Percentiles rank a stretch among this genome's conserved stretches.
These are phyloP conservation scores for Garcia nutans DNA, from an alignment of 345 rosid genomes.

Conservation along the genomic window DNA sequence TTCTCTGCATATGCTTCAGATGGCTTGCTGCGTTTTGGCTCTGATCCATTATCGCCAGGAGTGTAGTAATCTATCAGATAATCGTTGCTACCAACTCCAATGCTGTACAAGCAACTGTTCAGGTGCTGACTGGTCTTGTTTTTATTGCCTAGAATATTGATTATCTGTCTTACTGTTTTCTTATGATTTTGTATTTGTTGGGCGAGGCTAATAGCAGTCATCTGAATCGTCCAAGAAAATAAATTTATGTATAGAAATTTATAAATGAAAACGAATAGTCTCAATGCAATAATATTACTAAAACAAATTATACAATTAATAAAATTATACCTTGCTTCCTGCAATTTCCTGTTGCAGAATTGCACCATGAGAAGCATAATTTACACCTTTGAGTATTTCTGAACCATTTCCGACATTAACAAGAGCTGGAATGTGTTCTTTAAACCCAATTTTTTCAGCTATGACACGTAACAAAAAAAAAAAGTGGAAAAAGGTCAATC, in stretches of 20 bases:
- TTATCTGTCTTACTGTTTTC: neutral
- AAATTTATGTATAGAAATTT: neutral
- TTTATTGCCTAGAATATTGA: neutral
- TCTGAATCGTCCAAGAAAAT: neutral
- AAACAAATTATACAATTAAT: too few species aligned
- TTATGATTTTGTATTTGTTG: neutral
- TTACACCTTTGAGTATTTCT: constrained; percentile 9
- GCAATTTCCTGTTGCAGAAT: neutral
- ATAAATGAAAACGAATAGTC: neutral
- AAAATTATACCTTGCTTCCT: constrained; percentile 4
- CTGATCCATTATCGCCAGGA: neutral
- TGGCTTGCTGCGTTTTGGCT: neutral
- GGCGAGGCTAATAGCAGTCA: neutral
- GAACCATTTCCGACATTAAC: neutral
- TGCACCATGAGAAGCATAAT: constrained; percentile 9
- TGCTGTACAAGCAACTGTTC: neutral
- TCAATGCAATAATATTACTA: neutral
- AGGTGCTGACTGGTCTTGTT: neutral
- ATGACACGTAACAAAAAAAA: neutral
- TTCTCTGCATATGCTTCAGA: neutral
- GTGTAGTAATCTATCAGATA: neutral
- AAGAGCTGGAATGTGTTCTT: neutral
- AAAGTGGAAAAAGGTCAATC: neutral
- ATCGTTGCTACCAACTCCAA: constrained; percentile 6
- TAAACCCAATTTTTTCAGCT: constrained; percentile 10